Base-by-base conservation (phyloP, 177 flowering plant genomes). In the Vitis hybrid region DNA sequence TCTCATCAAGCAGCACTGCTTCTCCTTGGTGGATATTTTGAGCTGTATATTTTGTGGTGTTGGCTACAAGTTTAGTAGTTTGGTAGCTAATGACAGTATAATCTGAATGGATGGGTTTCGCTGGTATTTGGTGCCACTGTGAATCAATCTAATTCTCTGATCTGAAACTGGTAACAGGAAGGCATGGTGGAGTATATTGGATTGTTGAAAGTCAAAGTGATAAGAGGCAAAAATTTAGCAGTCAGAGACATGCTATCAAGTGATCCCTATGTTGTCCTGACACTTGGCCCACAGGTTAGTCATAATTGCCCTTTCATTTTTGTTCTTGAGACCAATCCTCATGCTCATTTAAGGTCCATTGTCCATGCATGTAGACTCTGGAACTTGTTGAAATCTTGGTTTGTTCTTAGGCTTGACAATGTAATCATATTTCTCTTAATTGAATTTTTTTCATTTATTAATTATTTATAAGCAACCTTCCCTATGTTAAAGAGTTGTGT, bases 131-230 rank as follows among this genome's bases (percentile, higher is more conserved):
- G 52, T 63, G 0, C 22, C 14, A 1, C 14, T 57, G 31, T 57
- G 15, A 51, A 49, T 19, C 15, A 19, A 15, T 70, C 56, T 21
- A 45, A 10, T 49, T 11, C n/a, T 64, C 66, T 81, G 56, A 70
- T 57, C 9, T 67, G 58, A 68, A 68, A 72, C 31, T 74, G 26
- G 29, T 56, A 15, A 59, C 91, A 93, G 94, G 93, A 82, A 74
- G 97, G 94, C 65, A 90, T 94, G 98, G 92, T 88, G 67, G 98
- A 95, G 68, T 93, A 88, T 77, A 93, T 95, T 73, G 99, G 99
- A 56, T 31, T 90, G 60, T 73, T 95, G 83, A 95, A 91, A 87
- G 80, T 95, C 56, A 95, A 88, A 84, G 90, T 95, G 66, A 64
- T 86, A 15, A 88, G 86, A 75, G 99, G 99, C 64, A 86, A 83